Conservation (phyloP, 345 rosid species). For the Hibiscus mutabilis region DNA sequence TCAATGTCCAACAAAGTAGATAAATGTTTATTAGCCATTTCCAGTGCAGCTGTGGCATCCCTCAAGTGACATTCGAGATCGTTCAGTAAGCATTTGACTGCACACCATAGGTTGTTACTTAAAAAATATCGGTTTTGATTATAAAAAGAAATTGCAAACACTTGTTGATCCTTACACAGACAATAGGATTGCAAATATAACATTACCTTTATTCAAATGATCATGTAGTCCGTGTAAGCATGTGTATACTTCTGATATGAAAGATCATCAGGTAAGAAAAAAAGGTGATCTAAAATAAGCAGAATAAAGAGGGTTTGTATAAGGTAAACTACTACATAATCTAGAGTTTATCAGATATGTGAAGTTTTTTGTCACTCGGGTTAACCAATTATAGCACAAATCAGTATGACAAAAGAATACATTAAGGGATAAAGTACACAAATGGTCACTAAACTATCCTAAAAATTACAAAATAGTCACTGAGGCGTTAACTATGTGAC, state of each 20-base stretch:
- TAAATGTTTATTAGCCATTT: constrained; percentile 26
- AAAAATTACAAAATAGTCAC: too few relatives aligned
- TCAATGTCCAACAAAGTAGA: constrained; percentile 24
- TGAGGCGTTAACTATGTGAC: too few relatives aligned
- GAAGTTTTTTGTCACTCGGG: neutral
- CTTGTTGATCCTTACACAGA: neutral
- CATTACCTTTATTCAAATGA: neutral
- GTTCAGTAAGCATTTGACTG: constrained; percentile 35
- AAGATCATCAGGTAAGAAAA: neutral
- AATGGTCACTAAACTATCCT: too few relatives aligned
- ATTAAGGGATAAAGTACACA: too few relatives aligned
- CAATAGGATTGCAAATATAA: neutral
- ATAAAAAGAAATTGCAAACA: neutral
- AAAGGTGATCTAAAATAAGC: neutral
- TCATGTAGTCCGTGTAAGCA: neutral
- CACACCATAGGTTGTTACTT: constrained; percentile 1
- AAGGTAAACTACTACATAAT: neutral
- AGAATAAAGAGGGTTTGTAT: neutral
- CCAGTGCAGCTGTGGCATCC: constrained; percentile 34
- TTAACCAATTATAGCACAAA: neutral
- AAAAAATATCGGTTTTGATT: neutral
- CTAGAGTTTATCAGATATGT: neutral
- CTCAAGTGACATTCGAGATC: constrained; percentile 45
- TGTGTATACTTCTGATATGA: neutral
- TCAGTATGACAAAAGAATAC: neutral